phyloP scores from a whole-genome alignment of 2,329 filamentous ascomycete species.

The Ceratocystis albifundus region DNA sequence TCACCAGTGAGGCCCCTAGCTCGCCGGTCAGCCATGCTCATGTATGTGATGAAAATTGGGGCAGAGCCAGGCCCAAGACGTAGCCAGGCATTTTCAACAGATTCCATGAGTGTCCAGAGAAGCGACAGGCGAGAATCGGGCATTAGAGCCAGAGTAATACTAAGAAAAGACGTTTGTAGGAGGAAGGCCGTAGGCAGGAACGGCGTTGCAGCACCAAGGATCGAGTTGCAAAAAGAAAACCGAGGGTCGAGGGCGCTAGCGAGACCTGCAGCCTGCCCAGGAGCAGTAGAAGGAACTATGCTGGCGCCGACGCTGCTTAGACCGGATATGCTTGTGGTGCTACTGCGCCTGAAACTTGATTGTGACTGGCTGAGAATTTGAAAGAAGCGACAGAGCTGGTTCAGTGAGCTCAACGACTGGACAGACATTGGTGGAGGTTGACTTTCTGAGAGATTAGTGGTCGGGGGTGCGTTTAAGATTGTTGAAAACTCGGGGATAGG shows the following conservation, averaged over 20 bases:
- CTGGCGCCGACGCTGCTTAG: constrained; percentile 18
- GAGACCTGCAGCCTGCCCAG: constrained; percentile 25
- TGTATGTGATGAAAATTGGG: constrained; percentile 30
- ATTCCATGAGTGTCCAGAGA: constrained; percentile 31
- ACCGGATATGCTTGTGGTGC: neutral
- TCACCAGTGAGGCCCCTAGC: constrained; percentile 29
- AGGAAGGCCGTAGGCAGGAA: constrained; percentile 31
- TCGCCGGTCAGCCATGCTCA: constrained; percentile 31
- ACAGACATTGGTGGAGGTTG: constrained; percentile 25
- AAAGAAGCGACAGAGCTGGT: constrained; percentile 34
- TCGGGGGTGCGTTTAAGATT: neutral
- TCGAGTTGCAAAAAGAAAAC: constrained; percentile 34
- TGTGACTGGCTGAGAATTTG: constrained; percentile 29
- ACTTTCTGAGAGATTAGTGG: neutral
- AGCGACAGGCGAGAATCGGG: constrained; percentile 30
- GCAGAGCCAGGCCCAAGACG: constrained; percentile 31
- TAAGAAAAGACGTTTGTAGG: constrained; percentile 32
- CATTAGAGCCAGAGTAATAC: constrained; percentile 30
- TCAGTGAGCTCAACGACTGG: constrained; percentile 35
- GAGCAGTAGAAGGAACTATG: constrained; percentile 25
- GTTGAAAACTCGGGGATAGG: constrained; percentile 36
- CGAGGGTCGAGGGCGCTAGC: constrained; percentile 30
- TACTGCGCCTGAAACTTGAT: constrained; percentile 11
- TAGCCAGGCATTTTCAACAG: constrained; percentile 27
- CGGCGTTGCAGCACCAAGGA: constrained; percentile 31